Conservation (phyloP, 2,329 filamentous ascomycete genomes). For the Fusarium bactridioides region DNA sequence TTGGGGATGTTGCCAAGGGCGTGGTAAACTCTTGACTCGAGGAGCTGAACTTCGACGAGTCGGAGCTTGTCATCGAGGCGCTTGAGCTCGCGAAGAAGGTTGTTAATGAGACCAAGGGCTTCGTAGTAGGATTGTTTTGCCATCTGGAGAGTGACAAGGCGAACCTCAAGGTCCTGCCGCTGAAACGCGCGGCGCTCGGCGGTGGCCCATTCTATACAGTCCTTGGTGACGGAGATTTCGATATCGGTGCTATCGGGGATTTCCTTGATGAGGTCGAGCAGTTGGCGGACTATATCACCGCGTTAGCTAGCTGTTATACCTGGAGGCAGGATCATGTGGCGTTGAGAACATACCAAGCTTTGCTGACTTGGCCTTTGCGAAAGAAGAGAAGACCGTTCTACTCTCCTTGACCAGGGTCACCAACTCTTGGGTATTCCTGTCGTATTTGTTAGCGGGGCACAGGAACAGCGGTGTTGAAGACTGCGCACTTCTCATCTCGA, state of each 20-base stretch:
- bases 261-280: conserved; percentile 92
- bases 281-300: conserved; percentile 77
- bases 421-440: conserved; percentile 81
- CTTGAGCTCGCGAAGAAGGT: conserved; percentile 94
- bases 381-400: conserved; percentile 89
- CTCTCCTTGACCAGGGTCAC: conserved; percentile 91
- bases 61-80: conserved; percentile 98
- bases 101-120: conserved; percentile 94
- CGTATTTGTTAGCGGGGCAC: conserved; percentile 20
- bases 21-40: conserved; percentile 97
- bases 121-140: conserved; percentile 98
- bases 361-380: conserved; percentile 98
- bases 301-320: conserved; percentile 21
- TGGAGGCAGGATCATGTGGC: neutral
- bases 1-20: conserved; percentile 96
- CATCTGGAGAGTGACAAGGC: conserved; percentile 94
- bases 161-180: conserved; percentile 96
- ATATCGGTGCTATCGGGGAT: conserved; percentile 95
- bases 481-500: conserved; percentile 80
- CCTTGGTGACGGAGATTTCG: conserved; percentile 95
- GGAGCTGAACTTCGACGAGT: conserved; percentile 94
- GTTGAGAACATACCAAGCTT: conserved; percentile 78
- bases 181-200: conserved; percentile 94
- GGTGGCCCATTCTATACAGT: conserved; percentile 99
- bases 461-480: neutral